Conservation (phyloP, 139 green algal species). For the Picochlorum costavermella region DNA sequence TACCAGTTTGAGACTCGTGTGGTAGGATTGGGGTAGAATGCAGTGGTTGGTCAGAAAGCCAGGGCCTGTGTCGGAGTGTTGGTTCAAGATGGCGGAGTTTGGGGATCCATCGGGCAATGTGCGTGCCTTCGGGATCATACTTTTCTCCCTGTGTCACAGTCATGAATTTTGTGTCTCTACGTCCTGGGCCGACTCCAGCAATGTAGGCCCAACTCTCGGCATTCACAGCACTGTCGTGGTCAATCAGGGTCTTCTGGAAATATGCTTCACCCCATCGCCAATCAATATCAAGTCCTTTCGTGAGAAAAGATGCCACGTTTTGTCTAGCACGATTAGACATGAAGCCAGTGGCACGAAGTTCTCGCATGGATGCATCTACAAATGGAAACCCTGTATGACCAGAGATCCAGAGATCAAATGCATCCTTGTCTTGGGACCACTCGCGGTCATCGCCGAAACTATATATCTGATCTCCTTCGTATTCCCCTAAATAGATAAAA, state of each 20-base stretch:
- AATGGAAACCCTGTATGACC: constrained; percentile 70
- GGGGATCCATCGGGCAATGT: constrained; percentile 37
- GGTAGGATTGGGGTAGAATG: constrained; percentile 18
- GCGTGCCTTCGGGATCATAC: constrained; percentile 40
- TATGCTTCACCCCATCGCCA: constrained; percentile 65
- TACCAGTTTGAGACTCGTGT: constrained; percentile 15
- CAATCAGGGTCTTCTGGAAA: constrained; percentile 65
- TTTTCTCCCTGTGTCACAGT: constrained; percentile 48
- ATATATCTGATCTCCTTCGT: too few relatives aligned
- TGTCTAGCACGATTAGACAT: constrained; percentile 76
- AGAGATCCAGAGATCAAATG: constrained; percentile 36
- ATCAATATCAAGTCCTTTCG: constrained; percentile 58
- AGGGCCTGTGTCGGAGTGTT: neutral
- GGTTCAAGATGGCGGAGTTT: constrained; percentile 27
- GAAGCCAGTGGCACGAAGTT: constrained; percentile 67
- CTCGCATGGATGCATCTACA: constrained; percentile 79
- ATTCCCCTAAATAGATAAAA: constrained; percentile 31
- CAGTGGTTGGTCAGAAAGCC: neutral
- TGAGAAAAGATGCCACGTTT: constrained; percentile 46
- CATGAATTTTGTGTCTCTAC: constrained; percentile 39
- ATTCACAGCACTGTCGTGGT: constrained; percentile 65
- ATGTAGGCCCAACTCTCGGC: constrained; percentile 61
- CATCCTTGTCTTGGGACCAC: constrained; percentile 23
- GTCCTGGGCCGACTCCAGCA: constrained; percentile 37
- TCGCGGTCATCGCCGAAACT: neutral